phyloP scores from a whole-genome alignment of 257 asterid genomes.

The Craterostigma plantagineum region DNA sequence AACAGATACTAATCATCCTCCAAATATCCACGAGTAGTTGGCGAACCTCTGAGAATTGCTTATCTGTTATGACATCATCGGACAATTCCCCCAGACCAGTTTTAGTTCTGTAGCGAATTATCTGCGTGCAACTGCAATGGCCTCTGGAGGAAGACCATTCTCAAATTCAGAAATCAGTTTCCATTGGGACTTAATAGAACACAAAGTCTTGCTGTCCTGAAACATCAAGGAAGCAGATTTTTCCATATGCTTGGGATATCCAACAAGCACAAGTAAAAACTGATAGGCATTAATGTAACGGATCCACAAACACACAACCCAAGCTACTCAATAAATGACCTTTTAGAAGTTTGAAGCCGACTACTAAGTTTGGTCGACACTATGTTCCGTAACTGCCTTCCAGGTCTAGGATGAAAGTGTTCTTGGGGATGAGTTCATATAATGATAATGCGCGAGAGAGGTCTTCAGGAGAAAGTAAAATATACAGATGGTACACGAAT shows the following conservation, averaged over 20 bases:
- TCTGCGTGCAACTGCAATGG: constrained; percentile 69
- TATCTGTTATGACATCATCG: constrained; percentile 12
- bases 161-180: constrained; percentile 42
- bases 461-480: constrained; percentile 48
- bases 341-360: constrained; percentile 36
- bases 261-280: constrained; percentile 37
- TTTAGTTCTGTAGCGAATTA: constrained; percentile 41
- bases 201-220: constrained; percentile 29
- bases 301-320: constrained; percentile 38
- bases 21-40: constrained; percentile 29
- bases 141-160: constrained; percentile 44
- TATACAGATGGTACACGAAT: constrained; percentile 26
- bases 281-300: constrained; percentile 41
- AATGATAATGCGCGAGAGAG: constrained; percentile 36
- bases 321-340: constrained; percentile 30
- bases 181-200: constrained; percentile 47
- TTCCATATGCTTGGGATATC: constrained; percentile 52
- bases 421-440: constrained; percentile 26
- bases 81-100: constrained; percentile 12
- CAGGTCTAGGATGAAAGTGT: constrained; percentile 40
- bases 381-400: constrained; percentile 77
- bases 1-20: constrained; percentile 19
- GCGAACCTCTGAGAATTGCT: constrained; percentile 24
- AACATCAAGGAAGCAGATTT: constrained; percentile 33
- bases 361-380: constrained; percentile 41